Evolutionary conservation across 768 basidiomycete genomes (phyloP).

Genomic region (Psilocybe cubensis): DNA sequence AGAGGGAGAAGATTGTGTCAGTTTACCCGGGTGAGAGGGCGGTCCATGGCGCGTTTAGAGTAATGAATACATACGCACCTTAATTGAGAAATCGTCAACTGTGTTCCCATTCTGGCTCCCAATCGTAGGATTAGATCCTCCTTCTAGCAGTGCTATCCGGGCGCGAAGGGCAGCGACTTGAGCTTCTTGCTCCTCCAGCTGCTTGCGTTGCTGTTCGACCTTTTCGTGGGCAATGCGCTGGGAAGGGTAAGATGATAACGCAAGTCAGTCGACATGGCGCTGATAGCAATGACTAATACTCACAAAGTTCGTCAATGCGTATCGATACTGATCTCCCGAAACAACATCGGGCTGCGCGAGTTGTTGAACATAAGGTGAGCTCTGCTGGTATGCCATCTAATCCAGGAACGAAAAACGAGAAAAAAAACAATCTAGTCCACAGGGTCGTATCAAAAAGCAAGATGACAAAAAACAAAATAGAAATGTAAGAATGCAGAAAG

Average conservation of each 20-base stretch:
- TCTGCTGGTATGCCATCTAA: slow-evolving; percentile 32
- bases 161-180: slow-evolving; percentile 76
- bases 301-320: slow-evolving; percentile 84
- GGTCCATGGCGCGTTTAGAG: not conserved
- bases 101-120: slow-evolving; percentile 59
- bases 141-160: slow-evolving; percentile 77
- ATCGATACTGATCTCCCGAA: slow-evolving; percentile 74
- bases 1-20: slow-evolving; percentile 10
- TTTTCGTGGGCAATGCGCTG: slow-evolving; percentile 89
- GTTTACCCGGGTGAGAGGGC: slow-evolving; percentile 2
- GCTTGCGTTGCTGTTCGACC: slow-evolving; percentile 78
- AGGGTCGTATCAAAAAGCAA: not conserved
- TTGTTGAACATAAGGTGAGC: slow-evolving; percentile 25
- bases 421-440: not conserved
- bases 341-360: slow-evolving; percentile 41
- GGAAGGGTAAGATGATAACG: not conserved
- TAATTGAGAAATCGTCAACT: slow-evolving; percentile 89
- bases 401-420: not conserved
- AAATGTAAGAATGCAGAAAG: not conserved
- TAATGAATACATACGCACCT: slow-evolving; percentile 41
- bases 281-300: slow-evolving; percentile 25
- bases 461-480: not conserved
- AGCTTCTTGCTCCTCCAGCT: slow-evolving; percentile 83
- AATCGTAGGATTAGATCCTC: slow-evolving; percentile 47
- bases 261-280: not conserved